Conservation (phyloP, 306 rosid genomes). For the Prunus mongolica region DNA sequence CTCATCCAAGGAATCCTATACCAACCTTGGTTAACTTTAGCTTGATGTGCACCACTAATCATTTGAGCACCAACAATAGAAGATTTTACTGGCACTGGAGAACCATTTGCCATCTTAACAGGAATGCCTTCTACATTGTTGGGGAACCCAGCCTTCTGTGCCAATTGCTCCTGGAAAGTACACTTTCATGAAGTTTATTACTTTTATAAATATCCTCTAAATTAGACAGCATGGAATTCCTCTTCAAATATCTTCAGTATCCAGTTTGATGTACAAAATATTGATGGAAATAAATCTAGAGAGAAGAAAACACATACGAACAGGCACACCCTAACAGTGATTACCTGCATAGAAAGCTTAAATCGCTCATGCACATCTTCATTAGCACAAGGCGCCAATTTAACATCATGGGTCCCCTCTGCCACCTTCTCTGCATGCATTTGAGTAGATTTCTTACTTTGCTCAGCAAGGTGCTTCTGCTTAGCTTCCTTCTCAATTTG, state of each 20-base stretch:
- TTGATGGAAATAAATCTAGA: constrained; percentile 21
- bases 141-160: constrained; percentile 39
- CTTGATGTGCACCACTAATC: constrained; percentile 28
- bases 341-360: constrained; percentile 48
- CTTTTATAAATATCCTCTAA: constrained; percentile 10
- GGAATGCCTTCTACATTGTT: constrained; percentile 38
- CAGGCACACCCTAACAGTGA: constrained; percentile 20
- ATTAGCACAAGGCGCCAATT: constrained; percentile 29
- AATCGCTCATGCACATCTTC: constrained; percentile 31
- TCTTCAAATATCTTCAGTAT: background rate
- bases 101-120: constrained; percentile 41
- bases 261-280: constrained; percentile 17
- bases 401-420: constrained; percentile 37
- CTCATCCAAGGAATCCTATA: constrained; percentile 25
- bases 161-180: constrained; percentile 49
- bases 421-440: constrained; percentile 34
- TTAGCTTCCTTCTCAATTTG: constrained; percentile 91
- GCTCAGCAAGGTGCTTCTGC: constrained; percentile 88
- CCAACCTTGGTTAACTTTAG: constrained; percentile 59
- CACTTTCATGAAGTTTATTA: constrained; percentile 27
- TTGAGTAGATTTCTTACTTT: constrained; percentile 61
- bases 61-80: constrained; percentile 37
- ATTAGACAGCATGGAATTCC: background rate
- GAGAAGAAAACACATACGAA: constrained; percentile 7
- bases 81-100: constrained; percentile 26